Evolutionary conservation across 345 rosid species (phyloP).

Genomic region (Pistacia integerrima): DNA sequence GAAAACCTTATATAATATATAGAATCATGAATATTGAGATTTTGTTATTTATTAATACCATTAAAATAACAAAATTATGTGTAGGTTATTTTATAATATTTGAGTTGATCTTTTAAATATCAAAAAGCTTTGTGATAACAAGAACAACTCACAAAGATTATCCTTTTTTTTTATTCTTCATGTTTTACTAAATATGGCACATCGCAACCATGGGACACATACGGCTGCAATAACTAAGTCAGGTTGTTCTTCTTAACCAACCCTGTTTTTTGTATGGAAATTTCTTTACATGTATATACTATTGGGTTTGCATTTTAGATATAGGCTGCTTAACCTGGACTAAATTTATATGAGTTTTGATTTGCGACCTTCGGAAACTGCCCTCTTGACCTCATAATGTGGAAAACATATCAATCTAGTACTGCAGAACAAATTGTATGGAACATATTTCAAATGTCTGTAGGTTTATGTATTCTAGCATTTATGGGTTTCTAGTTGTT

Average conservation of each 20-base stretch:
- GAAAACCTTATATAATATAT: too few relatives aligned
- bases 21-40: too few relatives aligned
- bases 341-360: not conserved
- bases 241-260: conserved; percentile 38
- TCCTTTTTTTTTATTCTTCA: too few relatives aligned
- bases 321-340: too few relatives aligned
- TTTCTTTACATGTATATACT: not conserved
- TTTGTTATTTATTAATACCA: too few relatives aligned
- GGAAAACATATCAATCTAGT: not conserved
- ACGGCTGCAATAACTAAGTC: conserved; percentile 71
- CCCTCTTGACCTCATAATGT: not conserved
- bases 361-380: not conserved
- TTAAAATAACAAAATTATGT: too few relatives aligned
- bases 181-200: conserved; percentile 25
- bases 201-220: conserved; percentile 79
- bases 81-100: too few relatives aligned
- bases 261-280: not conserved
- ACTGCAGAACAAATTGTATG: not conserved
- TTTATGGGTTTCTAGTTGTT: not conserved
- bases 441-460: not conserved
- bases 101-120: too few relatives aligned
- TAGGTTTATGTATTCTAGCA: not conserved
- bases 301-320: not conserved
- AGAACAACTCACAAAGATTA: too few relatives aligned
- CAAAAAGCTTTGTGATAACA: too few relatives aligned